A percentile compares a stretch with the other conserved stretches of the same genome.
These are phyloP conservation scores for Centaurea solstitialis DNA, from an alignment of 129 eudicot genomes.

Conservation along the genomic window DNA sequence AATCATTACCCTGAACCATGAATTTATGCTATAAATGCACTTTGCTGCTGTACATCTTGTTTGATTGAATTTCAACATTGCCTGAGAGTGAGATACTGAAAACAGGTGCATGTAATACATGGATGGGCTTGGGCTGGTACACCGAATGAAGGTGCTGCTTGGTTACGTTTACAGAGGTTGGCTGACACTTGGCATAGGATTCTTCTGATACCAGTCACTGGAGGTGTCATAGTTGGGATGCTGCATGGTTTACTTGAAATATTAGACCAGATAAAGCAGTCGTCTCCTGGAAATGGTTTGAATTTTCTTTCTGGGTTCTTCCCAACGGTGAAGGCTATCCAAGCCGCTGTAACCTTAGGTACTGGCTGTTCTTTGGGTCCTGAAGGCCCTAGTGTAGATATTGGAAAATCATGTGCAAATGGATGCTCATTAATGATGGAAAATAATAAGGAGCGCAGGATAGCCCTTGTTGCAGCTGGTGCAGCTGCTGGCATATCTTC, in stretches of 20 bases:
- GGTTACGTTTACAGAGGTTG: constrained; percentile 87
- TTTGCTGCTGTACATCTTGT: not conserved
- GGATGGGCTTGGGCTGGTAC: constrained; percentile 99
- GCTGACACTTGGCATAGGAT: constrained; percentile 98
- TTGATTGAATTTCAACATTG: not conserved
- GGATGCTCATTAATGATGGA: constrained; percentile 92
- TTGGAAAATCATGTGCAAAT: constrained; percentile 96
- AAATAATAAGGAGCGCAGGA: constrained; percentile 84
- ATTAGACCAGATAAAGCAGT: constrained; percentile 74
- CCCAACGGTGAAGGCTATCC: constrained; percentile 84
- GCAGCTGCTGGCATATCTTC: constrained; percentile 99
- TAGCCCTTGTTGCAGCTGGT: constrained; percentile 99
- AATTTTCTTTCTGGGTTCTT: constrained; percentile 68
- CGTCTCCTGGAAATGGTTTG: constrained; percentile 71
- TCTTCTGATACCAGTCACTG: constrained; percentile 91
- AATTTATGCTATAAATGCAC: not conserved
- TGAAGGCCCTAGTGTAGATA: constrained; percentile 99
- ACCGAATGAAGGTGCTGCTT: constrained; percentile 98
- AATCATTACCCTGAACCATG: not conserved
- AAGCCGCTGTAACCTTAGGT: constrained; percentile 94
- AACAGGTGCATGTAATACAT: constrained; percentile 91
- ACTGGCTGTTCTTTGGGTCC: constrained; percentile 99
- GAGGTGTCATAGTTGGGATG: constrained; percentile 97
- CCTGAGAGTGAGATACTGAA: constrained; percentile 22
- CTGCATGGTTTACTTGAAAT: constrained; percentile 95